phyloP scores from a whole-genome alignment of 345 rosid genomes.

The Ailanthus altissimus region DNA sequence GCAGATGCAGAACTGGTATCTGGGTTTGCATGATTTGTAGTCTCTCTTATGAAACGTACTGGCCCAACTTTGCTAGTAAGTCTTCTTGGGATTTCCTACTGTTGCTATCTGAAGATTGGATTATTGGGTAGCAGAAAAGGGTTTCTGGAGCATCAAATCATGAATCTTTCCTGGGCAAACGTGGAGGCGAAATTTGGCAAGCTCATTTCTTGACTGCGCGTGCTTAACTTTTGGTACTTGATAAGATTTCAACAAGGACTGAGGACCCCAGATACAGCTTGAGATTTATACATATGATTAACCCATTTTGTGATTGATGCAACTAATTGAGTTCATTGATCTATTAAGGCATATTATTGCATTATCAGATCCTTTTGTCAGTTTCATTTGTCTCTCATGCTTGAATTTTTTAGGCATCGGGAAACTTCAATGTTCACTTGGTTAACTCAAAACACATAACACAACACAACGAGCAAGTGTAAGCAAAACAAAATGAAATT shows the following conservation, averaged over 20 bases:
- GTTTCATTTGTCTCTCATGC: neutral
- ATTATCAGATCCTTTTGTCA: neutral
- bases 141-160: neutral
- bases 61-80: neutral
- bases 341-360: neutral
- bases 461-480: neutral
- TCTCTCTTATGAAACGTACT: slow-evolving; percentile 4
- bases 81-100: neutral
- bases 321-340: neutral
- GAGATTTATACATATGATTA: neutral
- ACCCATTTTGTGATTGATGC: neutral
- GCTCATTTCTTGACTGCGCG: neutral
- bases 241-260: neutral
- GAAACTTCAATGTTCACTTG: neutral
- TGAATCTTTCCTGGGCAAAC: neutral
- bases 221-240: neutral
- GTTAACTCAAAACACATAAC: neutral
- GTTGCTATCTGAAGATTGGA: neutral
- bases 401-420: neutral
- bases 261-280: neutral
- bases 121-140: neutral
- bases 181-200: neutral
- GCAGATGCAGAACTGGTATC: slow-evolving; percentile 2
- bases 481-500: neutral
- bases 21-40: slow-evolving; percentile 12